Conservation (phyloP, 2,329 filamentous ascomycete species). For the Fusarium sp. region DNA sequence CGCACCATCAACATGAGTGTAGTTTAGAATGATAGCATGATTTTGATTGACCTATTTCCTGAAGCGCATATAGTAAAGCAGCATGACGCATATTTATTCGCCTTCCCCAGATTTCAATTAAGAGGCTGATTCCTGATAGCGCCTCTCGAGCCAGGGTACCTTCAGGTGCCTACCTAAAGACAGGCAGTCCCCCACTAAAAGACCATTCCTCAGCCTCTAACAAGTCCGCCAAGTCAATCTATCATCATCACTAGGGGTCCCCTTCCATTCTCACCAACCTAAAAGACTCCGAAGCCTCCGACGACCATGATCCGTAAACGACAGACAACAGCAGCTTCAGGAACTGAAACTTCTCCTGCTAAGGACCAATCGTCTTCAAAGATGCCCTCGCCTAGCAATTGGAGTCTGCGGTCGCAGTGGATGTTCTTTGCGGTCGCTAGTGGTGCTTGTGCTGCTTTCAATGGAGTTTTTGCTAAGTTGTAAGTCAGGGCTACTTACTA, state of each 20-base stretch:
- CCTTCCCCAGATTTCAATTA: slow-evolving; percentile 36
- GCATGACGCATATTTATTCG: background rate
- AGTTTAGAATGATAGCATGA: slow-evolving; percentile 24
- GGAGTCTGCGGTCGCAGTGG: slow-evolving; percentile 63
- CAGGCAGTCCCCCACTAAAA: slow-evolving; percentile 37
- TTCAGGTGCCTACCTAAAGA: background rate
- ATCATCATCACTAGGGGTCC: slow-evolving; percentile 34
- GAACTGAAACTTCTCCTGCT: slow-evolving; percentile 6
- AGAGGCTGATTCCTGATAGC: slow-evolving; percentile 11
- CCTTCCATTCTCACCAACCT: slow-evolving; percentile 27
- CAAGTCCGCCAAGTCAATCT: slow-evolving; percentile 29
- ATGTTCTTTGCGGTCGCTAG: slow-evolving; percentile 78
- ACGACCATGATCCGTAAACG: slow-evolving; percentile 50
- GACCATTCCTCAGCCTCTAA: slow-evolving; percentile 28
- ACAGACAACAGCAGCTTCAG: slow-evolving; percentile 27
- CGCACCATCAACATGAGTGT: background rate
- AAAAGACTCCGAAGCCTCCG: slow-evolving; percentile 31
- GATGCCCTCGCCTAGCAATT: slow-evolving; percentile 35
- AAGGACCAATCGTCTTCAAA: slow-evolving; percentile 13
- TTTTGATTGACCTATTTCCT: background rate
- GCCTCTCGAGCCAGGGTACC: slow-evolving; percentile 15
- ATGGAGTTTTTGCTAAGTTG: slow-evolving; percentile 88
- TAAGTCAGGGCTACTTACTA: slow-evolving; percentile 56
- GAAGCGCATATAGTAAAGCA: background rate
- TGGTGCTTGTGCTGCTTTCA: slow-evolving; percentile 82